Conservation (phyloP, 2,329 filamentous ascomycete species). For the Pseudogymnoascus sp. region DNA sequence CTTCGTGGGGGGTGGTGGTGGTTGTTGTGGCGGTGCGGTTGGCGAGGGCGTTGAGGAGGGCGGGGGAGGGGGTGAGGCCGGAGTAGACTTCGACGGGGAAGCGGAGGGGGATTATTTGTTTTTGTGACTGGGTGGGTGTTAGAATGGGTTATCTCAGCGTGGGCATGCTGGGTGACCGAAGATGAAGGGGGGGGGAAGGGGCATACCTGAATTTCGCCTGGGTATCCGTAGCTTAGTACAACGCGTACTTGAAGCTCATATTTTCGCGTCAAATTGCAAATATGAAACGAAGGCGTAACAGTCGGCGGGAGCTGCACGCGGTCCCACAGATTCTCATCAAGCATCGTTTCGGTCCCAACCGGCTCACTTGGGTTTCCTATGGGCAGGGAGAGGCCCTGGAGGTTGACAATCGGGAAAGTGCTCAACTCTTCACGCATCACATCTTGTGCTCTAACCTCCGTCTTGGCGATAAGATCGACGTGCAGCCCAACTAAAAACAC, state of each 20-base stretch:
- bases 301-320: slow-evolving; percentile 68
- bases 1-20: not conserved
- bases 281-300: slow-evolving; percentile 76
- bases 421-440: slow-evolving; percentile 60
- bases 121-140: slow-evolving; percentile 49
- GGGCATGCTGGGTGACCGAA: not conserved
- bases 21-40: not conserved
- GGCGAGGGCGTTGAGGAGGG: slow-evolving; percentile 62
- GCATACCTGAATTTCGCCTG: slow-evolving; percentile 33
- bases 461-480: slow-evolving; percentile 72
- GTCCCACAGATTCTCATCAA: slow-evolving; percentile 68
- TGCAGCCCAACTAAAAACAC: slow-evolving; percentile 73
- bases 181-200: not conserved
- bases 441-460: slow-evolving; percentile 70
- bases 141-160: slow-evolving; percentile 6
- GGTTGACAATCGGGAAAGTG: slow-evolving; percentile 68
- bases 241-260: slow-evolving; percentile 82
- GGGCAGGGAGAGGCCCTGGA: slow-evolving; percentile 62
- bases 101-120: slow-evolving; percentile 68
- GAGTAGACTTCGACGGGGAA: slow-evolving; percentile 79
- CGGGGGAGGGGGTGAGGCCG: slow-evolving; percentile 72
- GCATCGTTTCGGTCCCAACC: slow-evolving; percentile 57
- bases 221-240: slow-evolving; percentile 65
- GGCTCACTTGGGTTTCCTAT: slow-evolving; percentile 53
- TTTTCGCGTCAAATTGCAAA: slow-evolving; percentile 74